A percentile compares a stretch with the other conserved stretches of the same genome.
Evolutionary conservation across 495 filamentous ascomycete species (phyloP).

Genomic region (Arthonia radiata): DNA sequence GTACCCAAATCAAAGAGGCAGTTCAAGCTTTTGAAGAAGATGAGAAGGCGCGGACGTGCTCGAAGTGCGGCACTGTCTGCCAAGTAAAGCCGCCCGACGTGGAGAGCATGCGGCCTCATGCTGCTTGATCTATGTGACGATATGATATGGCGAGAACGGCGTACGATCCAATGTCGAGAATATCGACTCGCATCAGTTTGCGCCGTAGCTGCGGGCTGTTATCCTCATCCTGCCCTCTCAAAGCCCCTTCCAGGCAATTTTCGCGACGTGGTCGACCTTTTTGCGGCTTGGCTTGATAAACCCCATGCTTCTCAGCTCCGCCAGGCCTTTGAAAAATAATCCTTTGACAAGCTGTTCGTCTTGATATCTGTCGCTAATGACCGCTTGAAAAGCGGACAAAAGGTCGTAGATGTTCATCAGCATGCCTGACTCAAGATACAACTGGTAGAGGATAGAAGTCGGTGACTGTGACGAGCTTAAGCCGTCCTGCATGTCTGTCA

Average conservation of each 20-base stretch:
- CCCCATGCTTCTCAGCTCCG: slow-evolving; percentile 63
- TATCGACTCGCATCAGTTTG: no score
- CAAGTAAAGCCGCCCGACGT: slow-evolving; percentile 15
- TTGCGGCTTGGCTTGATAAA: slow-evolving; percentile 75
- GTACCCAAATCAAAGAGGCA: slow-evolving; percentile 90
- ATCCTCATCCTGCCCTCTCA: no score
- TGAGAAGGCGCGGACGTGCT: slow-evolving; percentile 50
- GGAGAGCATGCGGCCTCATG: no score
- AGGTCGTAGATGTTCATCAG: slow-evolving; percentile 75
- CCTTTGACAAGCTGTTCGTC: slow-evolving; percentile 29
- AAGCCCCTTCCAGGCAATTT: slow-evolving; percentile 46
- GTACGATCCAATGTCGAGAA: no score
- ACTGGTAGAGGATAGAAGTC: slow-evolving; percentile 62
- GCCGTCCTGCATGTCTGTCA: not conserved
- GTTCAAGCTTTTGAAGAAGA: slow-evolving; percentile 59
- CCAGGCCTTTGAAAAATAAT: slow-evolving; percentile 58
- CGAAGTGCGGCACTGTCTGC: slow-evolving; percentile 52
- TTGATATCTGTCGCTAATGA: slow-evolving; percentile 38
- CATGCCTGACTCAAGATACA: slow-evolving; percentile 73
- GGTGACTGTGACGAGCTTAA: slow-evolving; percentile 34
- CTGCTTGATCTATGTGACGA: no score
- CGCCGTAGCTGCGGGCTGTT: no score
- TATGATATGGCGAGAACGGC: no score
- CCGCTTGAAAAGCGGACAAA: slow-evolving; percentile 63
- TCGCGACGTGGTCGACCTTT: slow-evolving; percentile 76